These are phyloP conservation scores for Leccinum boreale DNA, from an alignment of 768 basidiomycete genomes.

Conservation along the genomic window DNA sequence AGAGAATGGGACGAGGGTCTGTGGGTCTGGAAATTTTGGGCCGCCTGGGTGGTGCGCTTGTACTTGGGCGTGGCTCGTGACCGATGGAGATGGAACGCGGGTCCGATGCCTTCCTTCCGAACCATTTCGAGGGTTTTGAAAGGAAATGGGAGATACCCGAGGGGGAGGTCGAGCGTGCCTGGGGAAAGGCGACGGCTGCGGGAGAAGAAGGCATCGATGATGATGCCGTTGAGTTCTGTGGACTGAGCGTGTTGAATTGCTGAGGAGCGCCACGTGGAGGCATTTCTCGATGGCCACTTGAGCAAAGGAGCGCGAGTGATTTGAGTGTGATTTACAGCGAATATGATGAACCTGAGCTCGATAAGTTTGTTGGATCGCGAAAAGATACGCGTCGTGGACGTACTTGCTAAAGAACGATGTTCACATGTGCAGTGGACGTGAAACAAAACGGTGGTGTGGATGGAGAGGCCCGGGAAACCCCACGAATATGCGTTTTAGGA, in stretches of 20 bases:
- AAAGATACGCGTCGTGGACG: constrained; percentile 11
- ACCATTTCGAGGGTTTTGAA: constrained; percentile 71
- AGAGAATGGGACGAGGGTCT: constrained; percentile 72
- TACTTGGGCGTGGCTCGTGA: constrained; percentile 49
- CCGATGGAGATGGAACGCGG: constrained; percentile 41
- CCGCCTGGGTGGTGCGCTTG: constrained; percentile 48
- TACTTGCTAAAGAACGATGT: constrained; percentile 6
- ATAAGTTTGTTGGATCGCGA: not conserved
- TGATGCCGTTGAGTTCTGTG: constrained; percentile 28
- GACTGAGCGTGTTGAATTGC: constrained; percentile 38
- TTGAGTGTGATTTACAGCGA: not conserved
- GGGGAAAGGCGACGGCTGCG: constrained; percentile 37
- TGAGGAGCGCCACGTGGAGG: constrained; percentile 46
- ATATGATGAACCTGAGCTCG: not conserved
- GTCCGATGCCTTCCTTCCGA: constrained; percentile 55
- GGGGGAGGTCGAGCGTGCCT: constrained; percentile 60
- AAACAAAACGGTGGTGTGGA: constrained; percentile 7
- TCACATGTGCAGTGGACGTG: constrained; percentile 20
- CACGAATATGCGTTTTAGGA: constrained; percentile 17
- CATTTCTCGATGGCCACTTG: constrained; percentile 32
- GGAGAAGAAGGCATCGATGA: constrained; percentile 31
- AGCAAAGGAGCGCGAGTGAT: not conserved
- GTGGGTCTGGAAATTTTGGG: constrained; percentile 84
- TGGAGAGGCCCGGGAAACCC: not conserved
- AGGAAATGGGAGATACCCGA: constrained; percentile 62